A percentile compares a stretch with the other conserved stretches of the same genome.
Evolutionary conservation across 768 basidiomycete species (phyloP).

Genomic region (Hydnum rufescens): DNA sequence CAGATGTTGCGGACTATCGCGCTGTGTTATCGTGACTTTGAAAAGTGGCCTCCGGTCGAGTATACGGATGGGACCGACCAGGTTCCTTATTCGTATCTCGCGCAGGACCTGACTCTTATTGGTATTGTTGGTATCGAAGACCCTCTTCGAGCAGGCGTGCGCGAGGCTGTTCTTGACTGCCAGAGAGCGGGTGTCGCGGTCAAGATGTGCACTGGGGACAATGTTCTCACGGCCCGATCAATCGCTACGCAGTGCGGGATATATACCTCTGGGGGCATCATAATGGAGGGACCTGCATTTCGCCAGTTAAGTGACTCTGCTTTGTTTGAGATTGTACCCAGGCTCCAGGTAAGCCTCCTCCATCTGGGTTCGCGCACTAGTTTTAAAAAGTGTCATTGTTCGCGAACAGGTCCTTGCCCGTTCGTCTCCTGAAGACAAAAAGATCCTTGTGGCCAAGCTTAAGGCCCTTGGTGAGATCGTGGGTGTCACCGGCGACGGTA

Average conservation of each 20-base stretch:
- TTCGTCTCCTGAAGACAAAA: slow-evolving; percentile 95
- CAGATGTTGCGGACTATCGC: slow-evolving; percentile 90
- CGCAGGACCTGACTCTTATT: slow-evolving; percentile 60
- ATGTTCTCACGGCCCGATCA: slow-evolving; percentile 85
- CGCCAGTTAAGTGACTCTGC: slow-evolving; percentile 51
- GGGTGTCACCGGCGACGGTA: slow-evolving; percentile 94
- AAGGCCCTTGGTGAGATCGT: slow-evolving; percentile 77
- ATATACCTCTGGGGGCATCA: slow-evolving; percentile 78
- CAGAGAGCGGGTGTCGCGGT: slow-evolving; percentile 75
- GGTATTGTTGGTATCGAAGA: slow-evolving; percentile 92
- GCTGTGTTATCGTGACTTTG: slow-evolving; percentile 77
- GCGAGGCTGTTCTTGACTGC: slow-evolving; percentile 73
- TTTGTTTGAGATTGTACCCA: slow-evolving; percentile 66
- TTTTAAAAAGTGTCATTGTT: background rate
- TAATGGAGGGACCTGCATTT: slow-evolving; percentile 97
- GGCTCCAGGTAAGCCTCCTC: slow-evolving; percentile 34
- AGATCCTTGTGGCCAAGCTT: slow-evolving; percentile 73
- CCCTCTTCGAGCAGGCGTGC: slow-evolving; percentile 78
- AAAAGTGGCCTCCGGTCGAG: slow-evolving; percentile 57
- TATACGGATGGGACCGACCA: slow-evolving; percentile 29
- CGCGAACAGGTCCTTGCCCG: slow-evolving; percentile 55
- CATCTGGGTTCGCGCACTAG: background rate
- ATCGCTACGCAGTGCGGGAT: slow-evolving; percentile 95
- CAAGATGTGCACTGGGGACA: slow-evolving; percentile 99
- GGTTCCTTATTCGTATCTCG: slow-evolving; percentile 50